phyloP scores from a whole-genome alignment of 1,284 basidiomycete species.

The Tremellales sp. region DNA sequence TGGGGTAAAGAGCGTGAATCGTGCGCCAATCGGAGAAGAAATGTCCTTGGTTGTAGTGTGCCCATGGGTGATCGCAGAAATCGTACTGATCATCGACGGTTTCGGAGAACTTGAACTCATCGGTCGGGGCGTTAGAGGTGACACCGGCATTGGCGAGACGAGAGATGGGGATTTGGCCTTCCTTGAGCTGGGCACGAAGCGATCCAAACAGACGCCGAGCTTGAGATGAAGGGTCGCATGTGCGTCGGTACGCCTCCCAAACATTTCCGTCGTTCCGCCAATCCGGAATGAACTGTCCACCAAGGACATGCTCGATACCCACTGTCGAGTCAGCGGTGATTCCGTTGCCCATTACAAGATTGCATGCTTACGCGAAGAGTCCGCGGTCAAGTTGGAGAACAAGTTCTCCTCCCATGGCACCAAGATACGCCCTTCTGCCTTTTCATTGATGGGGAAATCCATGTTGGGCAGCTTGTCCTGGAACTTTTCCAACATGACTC shows the following conservation, averaged over 20 bases:
- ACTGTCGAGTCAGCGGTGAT: constrained; percentile 43
- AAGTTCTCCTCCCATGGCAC: constrained; percentile 76
- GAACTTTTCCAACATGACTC: constrained; percentile 68
- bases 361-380: constrained; percentile 32
- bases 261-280: constrained; percentile 79
- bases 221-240: constrained; percentile 71
- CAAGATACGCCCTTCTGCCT: constrained; percentile 84
- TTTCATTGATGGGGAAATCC: constrained; percentile 85
- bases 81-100: constrained; percentile 63
- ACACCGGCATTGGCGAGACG: constrained; percentile 47
- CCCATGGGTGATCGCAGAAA: constrained; percentile 75
- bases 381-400: constrained; percentile 63
- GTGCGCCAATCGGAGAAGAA: constrained; percentile 95
- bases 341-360: neutral
- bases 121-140: constrained; percentile 46
- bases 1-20: constrained; percentile 75
- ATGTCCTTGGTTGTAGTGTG: constrained; percentile 80
- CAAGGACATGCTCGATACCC: constrained; percentile 60
- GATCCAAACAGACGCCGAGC: constrained; percentile 79
- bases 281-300: constrained; percentile 69
- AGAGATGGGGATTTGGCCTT: constrained; percentile 48
- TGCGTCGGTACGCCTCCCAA: constrained; percentile 88
- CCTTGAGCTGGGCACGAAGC: constrained; percentile 54
- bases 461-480: constrained; percentile 74
- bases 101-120: constrained; percentile 61